These are phyloP conservation scores for Ganoderma meredithae DNA, from an alignment of 1,284 basidiomycete genomes.

Conservation along the genomic window DNA sequence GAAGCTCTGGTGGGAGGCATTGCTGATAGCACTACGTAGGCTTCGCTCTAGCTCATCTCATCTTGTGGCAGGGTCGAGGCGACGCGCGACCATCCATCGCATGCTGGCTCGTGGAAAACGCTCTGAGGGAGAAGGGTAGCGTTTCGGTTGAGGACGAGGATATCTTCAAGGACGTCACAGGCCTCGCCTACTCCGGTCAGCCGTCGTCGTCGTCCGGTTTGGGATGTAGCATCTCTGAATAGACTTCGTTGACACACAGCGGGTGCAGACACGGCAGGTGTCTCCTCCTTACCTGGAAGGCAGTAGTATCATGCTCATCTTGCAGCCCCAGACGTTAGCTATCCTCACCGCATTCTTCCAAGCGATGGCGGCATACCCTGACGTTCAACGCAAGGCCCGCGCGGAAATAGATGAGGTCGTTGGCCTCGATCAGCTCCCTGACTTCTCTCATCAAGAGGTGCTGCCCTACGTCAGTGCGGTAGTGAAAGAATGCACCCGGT, in stretches of 20 bases:
- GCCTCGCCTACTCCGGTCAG: conserved; percentile 23
- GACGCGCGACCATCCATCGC: conserved; percentile 9
- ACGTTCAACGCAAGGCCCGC: conserved; percentile 27
- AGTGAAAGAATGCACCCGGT: conserved; percentile 21
- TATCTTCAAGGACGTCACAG: conserved; percentile 21
- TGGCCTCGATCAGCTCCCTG: conserved; percentile 21
- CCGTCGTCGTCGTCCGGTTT: no score
- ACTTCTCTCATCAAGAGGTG: conserved; percentile 19
- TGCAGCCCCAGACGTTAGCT: conserved; percentile 31
- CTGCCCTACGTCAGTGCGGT: conserved; percentile 27
- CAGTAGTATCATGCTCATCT: neutral
- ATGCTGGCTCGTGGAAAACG: conserved; percentile 10
- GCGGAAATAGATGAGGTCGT: conserved; percentile 26
- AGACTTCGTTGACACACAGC: no score
- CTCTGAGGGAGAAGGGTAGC: conserved; percentile 3
- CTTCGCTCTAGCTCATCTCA: neutral
- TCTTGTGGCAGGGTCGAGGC: conserved; percentile 5
- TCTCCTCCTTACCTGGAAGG: neutral
- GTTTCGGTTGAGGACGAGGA: conserved; percentile 16
- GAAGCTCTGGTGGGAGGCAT: conserved; percentile 4
- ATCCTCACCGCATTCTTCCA: conserved; percentile 34
- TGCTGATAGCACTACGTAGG: neutral
- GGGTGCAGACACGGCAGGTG: conserved; percentile 10
- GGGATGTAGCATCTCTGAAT: no score
- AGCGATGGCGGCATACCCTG: conserved; percentile 36